Conservation (phyloP, 441 rosid species). For the Metrosideros polymorpha region DNA sequence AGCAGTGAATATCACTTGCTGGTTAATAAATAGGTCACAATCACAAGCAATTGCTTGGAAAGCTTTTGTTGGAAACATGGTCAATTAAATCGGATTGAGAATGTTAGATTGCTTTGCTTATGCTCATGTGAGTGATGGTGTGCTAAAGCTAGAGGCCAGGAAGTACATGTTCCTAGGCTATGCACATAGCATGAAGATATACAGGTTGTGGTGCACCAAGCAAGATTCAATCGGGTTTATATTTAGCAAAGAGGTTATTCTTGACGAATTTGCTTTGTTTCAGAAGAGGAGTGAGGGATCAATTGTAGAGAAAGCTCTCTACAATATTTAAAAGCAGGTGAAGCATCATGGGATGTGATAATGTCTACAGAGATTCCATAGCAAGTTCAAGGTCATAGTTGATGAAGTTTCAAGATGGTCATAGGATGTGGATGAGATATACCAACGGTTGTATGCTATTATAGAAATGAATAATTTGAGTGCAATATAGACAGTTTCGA, state of each 20-base stretch:
- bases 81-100: background rate
- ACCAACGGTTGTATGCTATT: accelerated
- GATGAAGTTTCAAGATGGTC: background rate
- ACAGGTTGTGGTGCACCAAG: background rate
- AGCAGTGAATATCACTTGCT: background rate
- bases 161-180: background rate
- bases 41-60: background rate
- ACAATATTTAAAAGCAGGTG: background rate
- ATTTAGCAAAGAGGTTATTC: background rate
- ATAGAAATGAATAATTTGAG: background rate
- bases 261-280: accelerated
- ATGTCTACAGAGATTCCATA: background rate
- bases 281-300: background rate
- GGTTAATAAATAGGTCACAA: background rate
- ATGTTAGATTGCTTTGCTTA: background rate
- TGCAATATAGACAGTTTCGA: background rate
- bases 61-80: background rate
- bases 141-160: background rate
- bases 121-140: background rate
- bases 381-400: background rate
- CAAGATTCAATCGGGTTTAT: accelerated
- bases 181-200: background rate
- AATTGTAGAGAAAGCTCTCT: background rate
- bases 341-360: background rate
- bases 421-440: background rate